phyloP scores from a whole-genome alignment of 306 rosid species.

The Citrullus mucosospermus region DNA sequence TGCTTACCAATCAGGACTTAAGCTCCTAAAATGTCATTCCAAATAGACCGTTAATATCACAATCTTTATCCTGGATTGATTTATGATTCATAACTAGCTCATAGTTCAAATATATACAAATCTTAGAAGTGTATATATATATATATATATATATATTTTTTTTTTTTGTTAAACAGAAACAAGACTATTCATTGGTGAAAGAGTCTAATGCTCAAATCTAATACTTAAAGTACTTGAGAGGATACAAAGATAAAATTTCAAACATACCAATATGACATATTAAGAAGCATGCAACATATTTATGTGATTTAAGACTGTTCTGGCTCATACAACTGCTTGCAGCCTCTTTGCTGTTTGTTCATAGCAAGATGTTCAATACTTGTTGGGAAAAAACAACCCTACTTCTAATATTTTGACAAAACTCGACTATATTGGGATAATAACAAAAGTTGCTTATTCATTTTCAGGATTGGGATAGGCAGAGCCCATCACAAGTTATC shows the following conservation, averaged over 20 bases:
- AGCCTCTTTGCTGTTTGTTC: background rate
- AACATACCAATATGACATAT: background rate
- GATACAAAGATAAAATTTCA: too few species aligned
- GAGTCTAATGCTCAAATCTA: too few species aligned
- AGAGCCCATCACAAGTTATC: constrained; percentile 89
- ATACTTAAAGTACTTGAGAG: too few species aligned
- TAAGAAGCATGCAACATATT: background rate
- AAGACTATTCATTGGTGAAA: too few species aligned
- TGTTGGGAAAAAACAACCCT: too few species aligned
- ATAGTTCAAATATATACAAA: background rate
- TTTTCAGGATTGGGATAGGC: constrained; percentile 96
- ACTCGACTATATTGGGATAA: too few species aligned
- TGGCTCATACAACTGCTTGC: background rate
- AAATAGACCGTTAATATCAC: too few species aligned
- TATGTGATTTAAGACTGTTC: background rate
- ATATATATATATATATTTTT: too few species aligned
- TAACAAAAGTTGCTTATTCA: background rate
- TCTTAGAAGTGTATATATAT: background rate
- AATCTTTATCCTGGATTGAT: background rate
- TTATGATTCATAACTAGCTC: background rate
- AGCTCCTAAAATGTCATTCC: too few species aligned
- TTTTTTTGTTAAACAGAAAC: too few species aligned
- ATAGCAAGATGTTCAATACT: background rate
- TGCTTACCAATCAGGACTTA: too few species aligned
- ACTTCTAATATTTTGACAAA: too few species aligned